phyloP scores from a whole-genome alignment of 2,329 filamentous ascomycete genomes.

The Lasiodiplodia citricola region DNA sequence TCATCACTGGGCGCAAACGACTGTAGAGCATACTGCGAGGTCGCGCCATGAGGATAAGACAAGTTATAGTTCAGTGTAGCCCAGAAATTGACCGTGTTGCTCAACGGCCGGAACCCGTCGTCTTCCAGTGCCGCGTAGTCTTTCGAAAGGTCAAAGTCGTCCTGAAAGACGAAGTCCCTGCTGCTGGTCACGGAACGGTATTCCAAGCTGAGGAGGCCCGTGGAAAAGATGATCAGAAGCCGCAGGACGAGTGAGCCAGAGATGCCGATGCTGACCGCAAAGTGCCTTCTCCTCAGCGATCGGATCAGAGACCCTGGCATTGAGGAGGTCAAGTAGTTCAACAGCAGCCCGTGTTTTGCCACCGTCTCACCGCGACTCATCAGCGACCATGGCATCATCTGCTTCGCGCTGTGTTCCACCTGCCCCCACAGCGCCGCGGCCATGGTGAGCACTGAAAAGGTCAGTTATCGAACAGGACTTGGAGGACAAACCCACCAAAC shows the following conservation, averaged over 20 bases:
- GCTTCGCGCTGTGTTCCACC: constrained; percentile 1
- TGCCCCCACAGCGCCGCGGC: constrained; percentile 5
- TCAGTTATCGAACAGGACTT: not conserved
- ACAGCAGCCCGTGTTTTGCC: not conserved
- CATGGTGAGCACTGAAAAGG: not conserved
- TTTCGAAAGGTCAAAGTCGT: not conserved
- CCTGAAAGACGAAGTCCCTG: not conserved
- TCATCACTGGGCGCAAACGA: not conserved
- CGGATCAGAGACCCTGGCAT: not conserved
- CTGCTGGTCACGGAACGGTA: not conserved
- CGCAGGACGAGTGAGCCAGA: not conserved
- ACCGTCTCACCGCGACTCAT: not conserved
- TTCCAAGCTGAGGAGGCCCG: constrained; percentile 11
- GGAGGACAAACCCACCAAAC: not conserved
- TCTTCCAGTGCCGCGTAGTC: not conserved
- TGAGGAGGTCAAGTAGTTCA: constrained; percentile 13
- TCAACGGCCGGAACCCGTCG: not conserved
- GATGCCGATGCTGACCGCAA: constrained; percentile 2
- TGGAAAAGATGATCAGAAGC: constrained; percentile 14
- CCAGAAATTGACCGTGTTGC: not conserved
- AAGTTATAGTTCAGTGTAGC: not conserved
- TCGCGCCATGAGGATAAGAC: not conserved
- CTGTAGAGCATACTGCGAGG: not conserved
- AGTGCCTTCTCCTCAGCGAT: not conserved
- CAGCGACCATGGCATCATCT: not conserved